A percentile compares a stretch with the other conserved stretches of the same genome.
phyloP scores from a whole-genome alignment of 257 asterid genomes.

The Fraxinus americana region DNA sequence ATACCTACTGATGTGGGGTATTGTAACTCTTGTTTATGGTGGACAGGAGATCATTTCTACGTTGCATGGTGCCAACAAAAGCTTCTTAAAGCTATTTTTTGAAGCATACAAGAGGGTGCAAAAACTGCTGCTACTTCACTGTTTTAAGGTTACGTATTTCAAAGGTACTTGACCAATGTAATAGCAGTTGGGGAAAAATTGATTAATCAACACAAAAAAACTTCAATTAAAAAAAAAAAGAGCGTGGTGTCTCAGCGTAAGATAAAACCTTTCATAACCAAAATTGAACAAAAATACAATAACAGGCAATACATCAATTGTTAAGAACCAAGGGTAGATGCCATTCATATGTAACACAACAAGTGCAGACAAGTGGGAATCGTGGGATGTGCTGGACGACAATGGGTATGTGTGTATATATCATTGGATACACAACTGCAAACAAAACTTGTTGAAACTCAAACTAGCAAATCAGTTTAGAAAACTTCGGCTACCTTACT shows the following conservation, averaged over 20 bases:
- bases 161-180: neutral
- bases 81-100: neutral
- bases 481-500: constrained; percentile 92
- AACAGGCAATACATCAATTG: constrained; percentile 26
- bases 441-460: neutral
- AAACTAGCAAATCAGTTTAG: constrained; percentile 35
- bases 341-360: constrained; percentile 19
- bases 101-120: neutral
- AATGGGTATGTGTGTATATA: constrained; percentile 12
- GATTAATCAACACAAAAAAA: neutral
- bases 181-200: neutral
- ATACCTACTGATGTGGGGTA: no score
- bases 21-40: no score
- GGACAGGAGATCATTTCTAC: no score
- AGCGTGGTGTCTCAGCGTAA: neutral
- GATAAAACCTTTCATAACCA: constrained; percentile 5
- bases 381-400: neutral
- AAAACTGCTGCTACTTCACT: neutral
- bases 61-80: neutral
- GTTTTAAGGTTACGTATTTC: neutral
- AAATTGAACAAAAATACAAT: constrained; percentile 19
- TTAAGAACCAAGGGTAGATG: constrained; percentile 22
- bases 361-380: neutral
- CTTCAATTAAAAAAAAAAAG: neutral
- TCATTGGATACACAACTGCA: constrained; percentile 8